phyloP scores from a whole-genome alignment of 2,329 filamentous ascomycete genomes.

The Neofusicoccum kwambonambiense region DNA sequence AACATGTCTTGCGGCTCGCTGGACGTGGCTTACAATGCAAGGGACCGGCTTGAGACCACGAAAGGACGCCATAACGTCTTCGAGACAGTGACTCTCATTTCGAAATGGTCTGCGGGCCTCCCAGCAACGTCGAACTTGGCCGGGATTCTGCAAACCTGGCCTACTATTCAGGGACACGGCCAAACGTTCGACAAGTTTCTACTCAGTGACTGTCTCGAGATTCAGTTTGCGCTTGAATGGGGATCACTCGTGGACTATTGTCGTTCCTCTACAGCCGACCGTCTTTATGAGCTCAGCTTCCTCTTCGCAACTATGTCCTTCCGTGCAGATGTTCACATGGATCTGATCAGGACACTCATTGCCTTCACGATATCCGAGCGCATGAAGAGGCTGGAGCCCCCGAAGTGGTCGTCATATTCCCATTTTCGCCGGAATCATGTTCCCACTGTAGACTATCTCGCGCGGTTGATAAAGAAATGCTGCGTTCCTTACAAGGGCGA shows the following conservation, averaged over 20 bases:
- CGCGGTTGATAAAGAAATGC: constrained; percentile 29
- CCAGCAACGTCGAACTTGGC: not conserved
- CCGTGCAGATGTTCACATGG: constrained; percentile 37
- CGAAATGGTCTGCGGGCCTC: not conserved
- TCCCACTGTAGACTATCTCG: constrained; percentile 34
- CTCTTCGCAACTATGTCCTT: constrained; percentile 48
- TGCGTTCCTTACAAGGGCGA: constrained; percentile 21
- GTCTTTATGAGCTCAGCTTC: constrained; percentile 46
- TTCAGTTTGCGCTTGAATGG: constrained; percentile 43
- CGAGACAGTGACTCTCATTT: not conserved
- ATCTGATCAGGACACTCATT: constrained; percentile 44
- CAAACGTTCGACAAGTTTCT: constrained; percentile 31
- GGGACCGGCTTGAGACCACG: not conserved
- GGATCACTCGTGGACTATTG: constrained; percentile 44
- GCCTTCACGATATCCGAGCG: constrained; percentile 45
- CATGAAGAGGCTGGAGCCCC: constrained; percentile 40
- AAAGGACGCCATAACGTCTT: not conserved
- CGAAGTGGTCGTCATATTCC: constrained; percentile 30
- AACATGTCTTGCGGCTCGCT: not conserved
- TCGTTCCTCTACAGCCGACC: constrained; percentile 23
- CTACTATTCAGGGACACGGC: not conserved
- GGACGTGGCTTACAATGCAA: not conserved
- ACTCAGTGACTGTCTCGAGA: constrained; percentile 41
- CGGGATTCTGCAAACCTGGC: not conserved
- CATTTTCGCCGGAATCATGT: constrained; percentile 37